phyloP scores from a whole-genome alignment of 164 flowering plant genomes.

The Pachysandra terminalis region DNA sequence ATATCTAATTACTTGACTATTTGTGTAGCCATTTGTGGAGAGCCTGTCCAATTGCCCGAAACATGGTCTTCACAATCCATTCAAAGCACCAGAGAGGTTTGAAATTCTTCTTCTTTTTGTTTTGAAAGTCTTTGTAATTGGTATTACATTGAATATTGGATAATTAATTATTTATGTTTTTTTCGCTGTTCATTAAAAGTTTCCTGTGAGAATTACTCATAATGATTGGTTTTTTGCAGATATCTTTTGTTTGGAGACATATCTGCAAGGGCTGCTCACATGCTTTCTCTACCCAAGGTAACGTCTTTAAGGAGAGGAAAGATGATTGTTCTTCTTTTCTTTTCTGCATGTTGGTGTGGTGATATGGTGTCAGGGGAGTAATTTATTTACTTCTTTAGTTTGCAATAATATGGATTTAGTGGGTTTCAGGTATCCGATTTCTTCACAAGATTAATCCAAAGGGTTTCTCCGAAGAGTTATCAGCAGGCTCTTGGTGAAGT shows the following conservation, averaged over 20 bases:
- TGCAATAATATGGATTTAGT: slow-evolving; percentile 3
- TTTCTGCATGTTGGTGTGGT: background rate
- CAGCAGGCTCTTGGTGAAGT: slow-evolving; percentile 91
- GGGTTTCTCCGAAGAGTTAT: slow-evolving; percentile 97
- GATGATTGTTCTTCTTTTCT: background rate
- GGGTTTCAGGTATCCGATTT: slow-evolving; percentile 76
- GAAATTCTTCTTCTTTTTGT: slow-evolving; percentile 1
- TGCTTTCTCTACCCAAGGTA: slow-evolving; percentile 85
- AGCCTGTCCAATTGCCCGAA: slow-evolving; percentile 92
- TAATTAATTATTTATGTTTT: too few relatives aligned
- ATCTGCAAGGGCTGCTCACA: slow-evolving; percentile 76
- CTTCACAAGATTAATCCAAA: slow-evolving; percentile 79
- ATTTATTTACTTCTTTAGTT: background rate
- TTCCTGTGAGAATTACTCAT: background rate
- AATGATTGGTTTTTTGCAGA: slow-evolving; percentile 33
- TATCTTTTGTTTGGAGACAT: slow-evolving; percentile 89
- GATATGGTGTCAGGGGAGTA: background rate
- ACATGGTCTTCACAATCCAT: slow-evolving; percentile 95
- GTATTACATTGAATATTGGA: background rate
- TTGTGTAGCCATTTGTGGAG: slow-evolving; percentile 87
- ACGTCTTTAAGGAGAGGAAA: background rate
- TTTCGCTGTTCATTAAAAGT: too few relatives aligned
- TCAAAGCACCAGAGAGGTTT: slow-evolving; percentile 89
- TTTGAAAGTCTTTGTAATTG: background rate
- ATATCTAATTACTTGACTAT: slow-evolving; percentile 5